Evolutionary conservation across 73 alveolate genomes (phyloP).

Genomic region (Symbiodinium natans): DNA sequence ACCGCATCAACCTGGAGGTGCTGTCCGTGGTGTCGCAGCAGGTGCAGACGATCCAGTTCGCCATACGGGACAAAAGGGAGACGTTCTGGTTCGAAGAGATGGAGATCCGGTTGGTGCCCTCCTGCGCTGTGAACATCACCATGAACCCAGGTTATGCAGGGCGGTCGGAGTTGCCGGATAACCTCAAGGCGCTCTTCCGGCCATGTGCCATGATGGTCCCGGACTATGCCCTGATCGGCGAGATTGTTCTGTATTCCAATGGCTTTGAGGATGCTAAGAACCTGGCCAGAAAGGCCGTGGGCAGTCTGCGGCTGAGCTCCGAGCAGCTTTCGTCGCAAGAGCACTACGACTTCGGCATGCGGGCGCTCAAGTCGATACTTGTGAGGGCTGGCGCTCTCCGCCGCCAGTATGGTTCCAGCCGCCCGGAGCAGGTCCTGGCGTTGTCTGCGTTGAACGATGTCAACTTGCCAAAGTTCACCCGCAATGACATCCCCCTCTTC

Average conservation of each 20-base stretch:
- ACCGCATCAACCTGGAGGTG: conserved; percentile 98
- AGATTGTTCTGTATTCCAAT: conserved; percentile 97
- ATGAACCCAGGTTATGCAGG: conserved; percentile 99
- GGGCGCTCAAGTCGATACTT: conserved; percentile 99
- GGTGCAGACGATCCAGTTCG: conserved; percentile 96
- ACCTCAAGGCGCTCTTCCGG: conserved; percentile 98
- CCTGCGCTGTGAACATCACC: conserved; percentile 99
- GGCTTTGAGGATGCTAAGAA: conserved; percentile 98
- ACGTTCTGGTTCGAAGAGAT: conserved; percentile 64
- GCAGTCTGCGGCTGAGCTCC: conserved; percentile 96
- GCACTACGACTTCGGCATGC: conserved; percentile 99
- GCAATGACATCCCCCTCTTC: conserved; percentile 99
- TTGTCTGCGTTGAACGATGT: conserved; percentile 98
- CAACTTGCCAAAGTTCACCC: conserved; percentile 99
- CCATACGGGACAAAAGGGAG: conserved; percentile 94
- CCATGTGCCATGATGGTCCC: conserved; percentile 99
- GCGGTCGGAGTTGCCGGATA: conserved; percentile 99
- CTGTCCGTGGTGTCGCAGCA: not conserved
- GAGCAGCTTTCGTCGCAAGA: conserved; percentile 99
- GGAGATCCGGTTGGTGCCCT: conserved; percentile 83
- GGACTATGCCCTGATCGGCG: conserved; percentile 98
- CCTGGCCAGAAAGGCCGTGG: conserved; percentile 96
- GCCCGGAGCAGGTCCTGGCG: conserved; percentile 78
- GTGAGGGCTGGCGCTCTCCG: conserved; percentile 91
- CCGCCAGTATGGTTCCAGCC: conserved; percentile 49